Conservation (phyloP, 768 basidiomycete genomes). For the Hemileccinum rubropunctum region DNA sequence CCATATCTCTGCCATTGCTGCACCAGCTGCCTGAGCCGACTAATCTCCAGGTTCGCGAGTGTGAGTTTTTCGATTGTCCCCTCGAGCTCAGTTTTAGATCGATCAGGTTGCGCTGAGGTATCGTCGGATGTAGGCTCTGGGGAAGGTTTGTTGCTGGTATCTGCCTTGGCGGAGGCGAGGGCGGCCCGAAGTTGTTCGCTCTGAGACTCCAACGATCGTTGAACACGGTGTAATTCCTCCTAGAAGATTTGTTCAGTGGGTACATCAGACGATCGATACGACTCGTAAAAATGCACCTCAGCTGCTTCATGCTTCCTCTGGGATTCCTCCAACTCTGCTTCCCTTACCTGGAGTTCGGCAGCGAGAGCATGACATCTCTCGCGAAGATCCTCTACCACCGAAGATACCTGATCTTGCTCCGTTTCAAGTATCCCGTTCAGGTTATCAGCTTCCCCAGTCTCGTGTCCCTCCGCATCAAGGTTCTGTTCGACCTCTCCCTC, state of each 20-base stretch:
- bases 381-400: constrained; percentile 1
- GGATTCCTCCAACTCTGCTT: constrained; percentile 17
- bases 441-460: constrained; percentile 12
- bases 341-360: constrained; percentile 18
- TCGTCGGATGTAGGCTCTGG: constrained; percentile 8
- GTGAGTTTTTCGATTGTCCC: constrained; percentile 10
- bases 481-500: constrained; percentile 27
- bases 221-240: constrained; percentile 19
- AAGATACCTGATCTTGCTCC: constrained; percentile 10
- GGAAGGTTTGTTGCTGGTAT: neutral
- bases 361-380: constrained; percentile 18
- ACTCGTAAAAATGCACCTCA: constrained; percentile 19
- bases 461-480: constrained; percentile 14
- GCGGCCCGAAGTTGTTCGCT: constrained; percentile 18
- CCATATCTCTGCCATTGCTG: constrained; percentile 26
- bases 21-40: constrained; percentile 18
- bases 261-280: constrained; percentile 1
- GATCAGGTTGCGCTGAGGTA: neutral
- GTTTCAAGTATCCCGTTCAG: neutral
- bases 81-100: constrained; percentile 4
- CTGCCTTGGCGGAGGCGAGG: constrained; percentile 11
- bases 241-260: constrained; percentile 8
- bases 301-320: constrained; percentile 10
- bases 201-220: constrained; percentile 14
- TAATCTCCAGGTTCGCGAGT: constrained; percentile 16